These are phyloP conservation scores for Mucor indicus DNA, from an alignment of 371 early-diverging fungal genomes.

Conservation along the genomic window DNA sequence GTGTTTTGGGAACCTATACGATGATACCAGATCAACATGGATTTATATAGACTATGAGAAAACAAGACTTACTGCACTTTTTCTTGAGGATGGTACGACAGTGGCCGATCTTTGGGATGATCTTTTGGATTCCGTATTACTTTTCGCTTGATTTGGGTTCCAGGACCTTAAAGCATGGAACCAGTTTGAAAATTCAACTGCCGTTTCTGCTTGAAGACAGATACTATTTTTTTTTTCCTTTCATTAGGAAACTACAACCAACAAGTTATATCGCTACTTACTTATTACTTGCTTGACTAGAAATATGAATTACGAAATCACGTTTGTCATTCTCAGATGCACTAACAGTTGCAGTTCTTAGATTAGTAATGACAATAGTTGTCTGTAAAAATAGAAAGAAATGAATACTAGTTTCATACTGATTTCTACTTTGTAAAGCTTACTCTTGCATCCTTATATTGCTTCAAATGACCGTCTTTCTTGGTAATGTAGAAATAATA, in stretches of 20 bases:
- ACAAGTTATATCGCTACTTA: slow-evolving; percentile 1
- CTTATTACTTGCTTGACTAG: slow-evolving; percentile 3
- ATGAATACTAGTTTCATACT: neutral
- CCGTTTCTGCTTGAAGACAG: slow-evolving; percentile 26
- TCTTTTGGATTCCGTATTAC: neutral
- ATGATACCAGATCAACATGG: neutral
- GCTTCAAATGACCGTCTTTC: slow-evolving; percentile 25
- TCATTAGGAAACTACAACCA: neutral
- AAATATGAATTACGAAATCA: slow-evolving; percentile 24
- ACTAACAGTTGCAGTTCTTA: slow-evolving; percentile 14
- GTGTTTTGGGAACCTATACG: slow-evolving; percentile 1
- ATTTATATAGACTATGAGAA: neutral
- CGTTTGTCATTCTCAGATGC: slow-evolving; percentile 26
- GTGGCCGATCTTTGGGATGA: neutral
- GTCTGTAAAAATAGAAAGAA: slow-evolving; percentile 2
- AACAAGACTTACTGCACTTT: slow-evolving; percentile 7
- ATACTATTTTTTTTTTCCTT: slow-evolving; percentile 3
- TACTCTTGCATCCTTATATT: slow-evolving; percentile 19
- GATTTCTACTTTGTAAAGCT: neutral
- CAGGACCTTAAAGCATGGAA: slow-evolving; percentile 22
- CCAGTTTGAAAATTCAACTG: slow-evolving; percentile 29
- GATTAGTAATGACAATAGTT: slow-evolving; percentile 9
- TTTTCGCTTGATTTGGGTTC: slow-evolving; percentile 8
- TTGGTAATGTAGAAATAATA: slow-evolving; percentile 26
- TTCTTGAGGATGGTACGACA: neutral